phyloP scores from a whole-genome alignment of 495 filamentous ascomycete species.

The Hypoxylon rickii region DNA sequence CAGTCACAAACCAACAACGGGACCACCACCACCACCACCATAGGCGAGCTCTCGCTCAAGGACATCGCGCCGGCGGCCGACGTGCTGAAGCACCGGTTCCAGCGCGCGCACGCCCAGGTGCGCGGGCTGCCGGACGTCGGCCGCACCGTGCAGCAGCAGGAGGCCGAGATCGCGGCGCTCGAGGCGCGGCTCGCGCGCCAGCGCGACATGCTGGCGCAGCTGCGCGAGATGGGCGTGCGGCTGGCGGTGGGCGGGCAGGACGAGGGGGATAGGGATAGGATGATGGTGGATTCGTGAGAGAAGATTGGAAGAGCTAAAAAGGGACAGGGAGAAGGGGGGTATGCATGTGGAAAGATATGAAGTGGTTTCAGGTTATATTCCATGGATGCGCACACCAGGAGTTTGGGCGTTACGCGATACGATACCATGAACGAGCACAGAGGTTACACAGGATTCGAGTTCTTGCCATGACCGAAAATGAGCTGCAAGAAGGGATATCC shows the following conservation, averaged over 20 bases:
- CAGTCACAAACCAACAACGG: conserved; percentile 30
- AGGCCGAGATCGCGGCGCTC: conserved; percentile 76
- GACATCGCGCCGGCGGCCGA: conserved; percentile 76
- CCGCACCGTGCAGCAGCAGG: conserved; percentile 75
- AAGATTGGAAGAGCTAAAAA: conserved; percentile 5
- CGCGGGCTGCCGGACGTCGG: conserved; percentile 73
- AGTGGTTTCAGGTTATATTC: neutral
- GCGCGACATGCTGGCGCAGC: conserved; percentile 54
- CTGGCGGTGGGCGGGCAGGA: conserved; percentile 41
- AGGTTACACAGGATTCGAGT: neutral
- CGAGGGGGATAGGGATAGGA: conserved; percentile 33
- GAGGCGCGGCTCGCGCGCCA: conserved; percentile 67
- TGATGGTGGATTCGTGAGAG: conserved; percentile 17
- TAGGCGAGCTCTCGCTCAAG: conserved; percentile 65
- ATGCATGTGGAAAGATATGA: neutral
- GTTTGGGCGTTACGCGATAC: conserved; percentile 20
- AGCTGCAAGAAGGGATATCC: neutral
- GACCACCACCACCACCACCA: conserved; percentile 29
- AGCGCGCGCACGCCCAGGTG: conserved; percentile 72
- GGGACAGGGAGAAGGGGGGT: conserved; percentile 12
- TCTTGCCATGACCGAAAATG: no score
- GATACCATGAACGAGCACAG: conserved; percentile 6
- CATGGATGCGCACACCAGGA: conserved; percentile 11
- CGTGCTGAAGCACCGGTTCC: conserved; percentile 76
- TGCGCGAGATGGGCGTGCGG: conserved; percentile 48